These are phyloP conservation scores for Trametes polyzona DNA, from an alignment of 1,284 basidiomycete species.

Conservation along the genomic window DNA sequence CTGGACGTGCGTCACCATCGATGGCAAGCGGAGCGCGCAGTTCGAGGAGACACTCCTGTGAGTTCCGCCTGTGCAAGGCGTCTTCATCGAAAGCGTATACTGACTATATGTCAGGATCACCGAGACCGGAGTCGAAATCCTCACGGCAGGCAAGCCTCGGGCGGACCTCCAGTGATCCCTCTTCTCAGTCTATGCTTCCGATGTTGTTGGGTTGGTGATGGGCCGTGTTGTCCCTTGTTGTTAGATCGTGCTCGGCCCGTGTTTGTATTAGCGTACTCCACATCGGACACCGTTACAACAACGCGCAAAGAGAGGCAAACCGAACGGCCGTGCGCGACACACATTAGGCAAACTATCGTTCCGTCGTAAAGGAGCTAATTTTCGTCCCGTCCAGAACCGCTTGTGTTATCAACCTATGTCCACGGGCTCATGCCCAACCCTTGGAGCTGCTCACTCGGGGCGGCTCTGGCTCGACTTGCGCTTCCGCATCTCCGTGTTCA, in stretches of 20 bases:
- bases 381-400: too few species aligned
- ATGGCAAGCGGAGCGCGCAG: constrained; percentile 90
- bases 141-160: constrained; percentile 67
- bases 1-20: constrained; percentile 93
- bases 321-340: too few species aligned
- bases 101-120: constrained; percentile 67
- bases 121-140: constrained; percentile 87
- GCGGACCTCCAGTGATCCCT: constrained; percentile 38
- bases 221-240: not conserved
- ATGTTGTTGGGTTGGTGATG: not conserved
- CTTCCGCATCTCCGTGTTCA: constrained; percentile 65
- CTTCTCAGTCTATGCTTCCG: not conserved
- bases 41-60: constrained; percentile 94
- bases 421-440: too few species aligned
- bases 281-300: too few species aligned
- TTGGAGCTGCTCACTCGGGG: too few species aligned
- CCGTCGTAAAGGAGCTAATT: too few species aligned
- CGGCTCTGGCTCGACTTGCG: constrained; percentile 27
- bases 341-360: too few species aligned
- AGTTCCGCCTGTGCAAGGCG: constrained; percentile 37
- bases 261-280: too few species aligned
- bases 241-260: not conserved
- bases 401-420: too few species aligned
- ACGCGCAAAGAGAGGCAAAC: too few species aligned
- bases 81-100: not conserved